Evolutionary conservation across 2,329 filamentous ascomycete species (phyloP).

Genomic region (Pseudogymnoascus sp.): DNA sequence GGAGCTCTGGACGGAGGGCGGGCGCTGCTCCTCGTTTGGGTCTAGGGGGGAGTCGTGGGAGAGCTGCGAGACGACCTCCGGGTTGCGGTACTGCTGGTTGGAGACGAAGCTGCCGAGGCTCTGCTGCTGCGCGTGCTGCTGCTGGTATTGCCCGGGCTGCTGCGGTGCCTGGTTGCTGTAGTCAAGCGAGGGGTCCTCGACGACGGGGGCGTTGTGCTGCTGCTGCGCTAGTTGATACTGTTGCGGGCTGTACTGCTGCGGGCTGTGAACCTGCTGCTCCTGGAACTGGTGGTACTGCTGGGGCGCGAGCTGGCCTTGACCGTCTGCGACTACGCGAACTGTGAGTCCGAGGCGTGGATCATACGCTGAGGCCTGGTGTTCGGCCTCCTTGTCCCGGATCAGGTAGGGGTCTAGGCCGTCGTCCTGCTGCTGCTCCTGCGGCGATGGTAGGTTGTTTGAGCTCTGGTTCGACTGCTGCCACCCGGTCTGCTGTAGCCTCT

Average conservation of each 20-base stretch:
- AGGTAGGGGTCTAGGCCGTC: slow-evolving; percentile 24
- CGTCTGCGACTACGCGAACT: slow-evolving; percentile 15
- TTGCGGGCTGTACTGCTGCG: slow-evolving; percentile 11
- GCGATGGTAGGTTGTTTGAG: slow-evolving; percentile 23
- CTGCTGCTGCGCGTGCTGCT: slow-evolving; percentile 26
- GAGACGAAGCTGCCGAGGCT: slow-evolving; percentile 23
- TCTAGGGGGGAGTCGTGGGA: slow-evolving; percentile 50
- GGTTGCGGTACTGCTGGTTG: slow-evolving; percentile 36
- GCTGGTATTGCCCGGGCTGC: slow-evolving; percentile 24
- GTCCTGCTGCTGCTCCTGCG: slow-evolving; percentile 24
- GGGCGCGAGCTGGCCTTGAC: slow-evolving; percentile 25
- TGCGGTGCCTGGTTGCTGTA: slow-evolving; percentile 10
- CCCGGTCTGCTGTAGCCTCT: slow-evolving; percentile 30
- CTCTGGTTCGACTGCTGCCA: slow-evolving; percentile 28
- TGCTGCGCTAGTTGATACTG: slow-evolving; percentile 21
- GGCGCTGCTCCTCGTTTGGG: slow-evolving; percentile 23
- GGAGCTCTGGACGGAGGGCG: slow-evolving; percentile 22
- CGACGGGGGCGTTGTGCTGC: slow-evolving; percentile 18
- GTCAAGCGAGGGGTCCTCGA: background rate
- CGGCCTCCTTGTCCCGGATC: slow-evolving; percentile 18
- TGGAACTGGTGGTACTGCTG: slow-evolving; percentile 28
- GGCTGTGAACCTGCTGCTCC: slow-evolving; percentile 16
- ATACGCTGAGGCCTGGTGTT: slow-evolving; percentile 7
- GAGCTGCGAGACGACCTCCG: slow-evolving; percentile 53
- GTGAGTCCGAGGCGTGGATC: slow-evolving; percentile 11